A percentile compares a stretch with the other conserved stretches of the same genome.
Evolutionary conservation across 2,329 filamentous ascomycete genomes (phyloP).

Genomic region (Colletotrichum sp.): DNA sequence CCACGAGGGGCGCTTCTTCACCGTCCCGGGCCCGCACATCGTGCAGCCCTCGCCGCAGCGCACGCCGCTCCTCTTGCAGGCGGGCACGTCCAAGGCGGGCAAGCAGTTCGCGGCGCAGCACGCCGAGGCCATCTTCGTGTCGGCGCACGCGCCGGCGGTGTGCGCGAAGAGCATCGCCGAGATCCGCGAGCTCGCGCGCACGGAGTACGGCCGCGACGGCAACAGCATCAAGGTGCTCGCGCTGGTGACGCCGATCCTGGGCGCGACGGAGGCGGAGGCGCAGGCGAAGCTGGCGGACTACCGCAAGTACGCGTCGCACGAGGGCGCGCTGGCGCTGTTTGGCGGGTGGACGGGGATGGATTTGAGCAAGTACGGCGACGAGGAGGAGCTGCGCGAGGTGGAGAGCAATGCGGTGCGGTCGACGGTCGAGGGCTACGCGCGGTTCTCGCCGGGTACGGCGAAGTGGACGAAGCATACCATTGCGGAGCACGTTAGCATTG

Average conservation of each 20-base stretch:
- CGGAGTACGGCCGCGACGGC: constrained; percentile 61
- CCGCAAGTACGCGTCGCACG: constrained; percentile 62
- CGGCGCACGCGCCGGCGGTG: constrained; percentile 66
- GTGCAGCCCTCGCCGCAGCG: constrained; percentile 71
- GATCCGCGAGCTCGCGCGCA: constrained; percentile 60
- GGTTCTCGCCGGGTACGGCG: constrained; percentile 60
- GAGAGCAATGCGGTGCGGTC: constrained; percentile 67
- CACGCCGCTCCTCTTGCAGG: constrained; percentile 73
- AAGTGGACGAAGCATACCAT: constrained; percentile 78
- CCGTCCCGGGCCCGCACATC: constrained; percentile 69
- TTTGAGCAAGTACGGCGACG: constrained; percentile 63
- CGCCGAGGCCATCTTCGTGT: constrained; percentile 75
- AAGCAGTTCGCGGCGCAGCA: constrained; percentile 73
- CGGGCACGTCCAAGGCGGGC: constrained; percentile 70
- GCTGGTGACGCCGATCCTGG: constrained; percentile 69
- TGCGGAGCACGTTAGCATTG: constrained; percentile 70
- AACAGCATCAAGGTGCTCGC: constrained; percentile 71
- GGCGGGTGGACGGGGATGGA: constrained; percentile 74
- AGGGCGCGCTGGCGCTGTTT: constrained; percentile 72
- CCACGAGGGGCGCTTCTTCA: constrained; percentile 69
- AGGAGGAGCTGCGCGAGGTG: constrained; percentile 67
- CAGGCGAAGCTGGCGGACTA: constrained; percentile 67
- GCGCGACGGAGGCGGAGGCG: constrained; percentile 70
- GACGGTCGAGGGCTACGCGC: constrained; percentile 60
- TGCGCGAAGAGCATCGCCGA: constrained; percentile 68